Evolutionary conservation across 2,329 filamentous ascomycete genomes (phyloP).

Genomic region (Exserohilum turcica): DNA sequence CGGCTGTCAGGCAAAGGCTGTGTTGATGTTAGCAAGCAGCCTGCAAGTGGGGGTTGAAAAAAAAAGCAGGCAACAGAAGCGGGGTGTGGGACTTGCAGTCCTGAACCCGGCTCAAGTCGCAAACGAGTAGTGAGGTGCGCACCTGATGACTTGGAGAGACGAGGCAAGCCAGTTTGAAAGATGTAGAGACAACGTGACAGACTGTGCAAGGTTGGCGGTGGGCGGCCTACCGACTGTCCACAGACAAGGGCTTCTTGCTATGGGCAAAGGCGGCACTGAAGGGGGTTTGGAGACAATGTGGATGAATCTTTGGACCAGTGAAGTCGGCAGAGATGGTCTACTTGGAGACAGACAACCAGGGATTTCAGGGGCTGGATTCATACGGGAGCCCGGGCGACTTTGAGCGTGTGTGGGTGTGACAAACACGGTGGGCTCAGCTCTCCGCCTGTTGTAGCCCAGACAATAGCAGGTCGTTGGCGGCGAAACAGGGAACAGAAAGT

Average conservation of each 20-base stretch:
- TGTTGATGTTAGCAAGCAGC: constrained; percentile 37
- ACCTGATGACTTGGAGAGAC: constrained; percentile 46
- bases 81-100: constrained; percentile 21
- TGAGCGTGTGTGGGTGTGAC: constrained; percentile 42
- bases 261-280: constrained; percentile 32
- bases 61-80: constrained; percentile 38
- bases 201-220: not conserved
- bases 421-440: constrained; percentile 34
- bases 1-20: constrained; percentile 41
- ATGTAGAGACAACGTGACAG: constrained; percentile 26
- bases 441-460: constrained; percentile 34
- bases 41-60: constrained; percentile 22
- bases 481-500: constrained; percentile 40
- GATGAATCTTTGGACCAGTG: constrained; percentile 39
- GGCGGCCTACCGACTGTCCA: constrained; percentile 18
- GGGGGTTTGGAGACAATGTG: constrained; percentile 29
- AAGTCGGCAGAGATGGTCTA: constrained; percentile 32
- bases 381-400: constrained; percentile 45
- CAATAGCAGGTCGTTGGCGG: constrained; percentile 35
- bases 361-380: constrained; percentile 45
- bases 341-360: constrained; percentile 43
- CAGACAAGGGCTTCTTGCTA: constrained; percentile 30
- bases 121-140: constrained; percentile 26
- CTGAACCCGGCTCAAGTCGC: constrained; percentile 13
- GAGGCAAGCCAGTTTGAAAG: constrained; percentile 46